A percentile compares a stretch with the other conserved stretches of the same genome.
These are phyloP conservation scores for Didymella pinodella DNA, from an alignment of 2,329 filamentous ascomycete species.

Conservation along the genomic window DNA sequence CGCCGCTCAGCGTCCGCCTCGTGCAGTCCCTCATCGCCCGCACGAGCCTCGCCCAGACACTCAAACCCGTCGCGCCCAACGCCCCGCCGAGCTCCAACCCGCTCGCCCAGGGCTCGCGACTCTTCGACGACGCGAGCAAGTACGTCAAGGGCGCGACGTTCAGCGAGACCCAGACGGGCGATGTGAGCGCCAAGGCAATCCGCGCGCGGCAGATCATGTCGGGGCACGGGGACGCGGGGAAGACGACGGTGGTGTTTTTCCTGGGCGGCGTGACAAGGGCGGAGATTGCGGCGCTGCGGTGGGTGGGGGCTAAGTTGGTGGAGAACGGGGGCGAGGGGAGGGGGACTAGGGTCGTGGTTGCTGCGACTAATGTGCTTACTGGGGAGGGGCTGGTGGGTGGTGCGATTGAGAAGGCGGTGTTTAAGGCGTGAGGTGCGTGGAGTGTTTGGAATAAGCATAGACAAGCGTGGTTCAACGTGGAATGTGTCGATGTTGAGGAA, in stretches of 20 bases:
- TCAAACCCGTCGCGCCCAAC: slow-evolving; percentile 54
- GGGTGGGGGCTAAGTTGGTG: slow-evolving; percentile 77
- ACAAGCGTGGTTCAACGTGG: no score
- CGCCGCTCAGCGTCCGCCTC: slow-evolving; percentile 87
- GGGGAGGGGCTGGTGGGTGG: slow-evolving; percentile 89
- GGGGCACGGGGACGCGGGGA: slow-evolving; percentile 64
- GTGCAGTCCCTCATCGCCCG: slow-evolving; percentile 95
- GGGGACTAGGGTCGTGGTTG: slow-evolving; percentile 85
- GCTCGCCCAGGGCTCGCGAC: slow-evolving; percentile 82
- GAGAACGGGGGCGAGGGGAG: slow-evolving; percentile 71
- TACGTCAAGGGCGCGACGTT: slow-evolving; percentile 88
- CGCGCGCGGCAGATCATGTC: slow-evolving; percentile 85
- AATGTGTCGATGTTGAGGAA: no score
- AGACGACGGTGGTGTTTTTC: slow-evolving; percentile 96
- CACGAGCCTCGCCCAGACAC: slow-evolving; percentile 73
- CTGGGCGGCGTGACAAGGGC: slow-evolving; percentile 96
- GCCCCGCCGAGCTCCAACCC: slow-evolving; percentile 57
- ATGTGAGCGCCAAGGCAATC: slow-evolving; percentile 72
- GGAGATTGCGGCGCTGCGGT: slow-evolving; percentile 91
- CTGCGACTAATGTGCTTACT: slow-evolving; percentile 89
- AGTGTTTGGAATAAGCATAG: no score
- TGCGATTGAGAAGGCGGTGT: slow-evolving; percentile 72
- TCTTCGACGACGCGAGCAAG: slow-evolving; percentile 91
- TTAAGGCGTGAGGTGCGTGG: slow-evolving; percentile 25
- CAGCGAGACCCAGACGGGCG: slow-evolving; percentile 88